Evolutionary conservation across 164 flowering plant species (phyloP).

Genomic region (Pachysandra terminalis): DNA sequence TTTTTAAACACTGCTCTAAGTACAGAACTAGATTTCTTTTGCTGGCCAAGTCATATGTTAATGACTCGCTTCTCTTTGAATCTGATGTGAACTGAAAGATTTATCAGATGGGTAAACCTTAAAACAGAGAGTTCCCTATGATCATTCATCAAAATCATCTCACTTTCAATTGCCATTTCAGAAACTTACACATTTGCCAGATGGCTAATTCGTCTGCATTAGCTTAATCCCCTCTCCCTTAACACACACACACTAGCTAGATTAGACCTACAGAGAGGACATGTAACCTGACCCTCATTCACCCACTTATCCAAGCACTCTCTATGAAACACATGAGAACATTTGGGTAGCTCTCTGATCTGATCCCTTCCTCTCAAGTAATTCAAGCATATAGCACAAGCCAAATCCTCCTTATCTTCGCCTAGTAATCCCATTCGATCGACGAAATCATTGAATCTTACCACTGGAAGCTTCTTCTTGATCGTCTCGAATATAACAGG

Average conservation of each 20-base stretch:
- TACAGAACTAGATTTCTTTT: no score
- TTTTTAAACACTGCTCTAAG: no score
- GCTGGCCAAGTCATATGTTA: no score
- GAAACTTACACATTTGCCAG: no score
- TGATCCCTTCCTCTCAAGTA: constrained; percentile 14
- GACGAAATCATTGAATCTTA: constrained; percentile 1
- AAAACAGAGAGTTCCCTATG: no score
- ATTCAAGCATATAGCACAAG: constrained; percentile 27
- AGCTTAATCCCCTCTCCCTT: neutral
- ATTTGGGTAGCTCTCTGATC: constrained; percentile 26
- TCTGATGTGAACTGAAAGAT: no score
- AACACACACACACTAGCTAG: neutral
- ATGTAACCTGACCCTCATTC: constrained; percentile 23
- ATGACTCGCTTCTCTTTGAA: no score
- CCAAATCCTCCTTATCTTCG: neutral
- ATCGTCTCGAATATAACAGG: neutral
- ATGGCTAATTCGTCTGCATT: no score
- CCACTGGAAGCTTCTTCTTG: constrained; percentile 19
- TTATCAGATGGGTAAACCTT: no score
- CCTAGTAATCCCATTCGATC: neutral
- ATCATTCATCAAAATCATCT: neutral
- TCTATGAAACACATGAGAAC: constrained; percentile 30
- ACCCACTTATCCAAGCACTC: constrained; percentile 37
- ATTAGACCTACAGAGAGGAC: constrained; percentile 33
- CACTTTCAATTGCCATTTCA: neutral